Evolutionary conservation across 169 alveolate genomes (phyloP).

Genomic region (Cryptosporidium parvum): DNA sequence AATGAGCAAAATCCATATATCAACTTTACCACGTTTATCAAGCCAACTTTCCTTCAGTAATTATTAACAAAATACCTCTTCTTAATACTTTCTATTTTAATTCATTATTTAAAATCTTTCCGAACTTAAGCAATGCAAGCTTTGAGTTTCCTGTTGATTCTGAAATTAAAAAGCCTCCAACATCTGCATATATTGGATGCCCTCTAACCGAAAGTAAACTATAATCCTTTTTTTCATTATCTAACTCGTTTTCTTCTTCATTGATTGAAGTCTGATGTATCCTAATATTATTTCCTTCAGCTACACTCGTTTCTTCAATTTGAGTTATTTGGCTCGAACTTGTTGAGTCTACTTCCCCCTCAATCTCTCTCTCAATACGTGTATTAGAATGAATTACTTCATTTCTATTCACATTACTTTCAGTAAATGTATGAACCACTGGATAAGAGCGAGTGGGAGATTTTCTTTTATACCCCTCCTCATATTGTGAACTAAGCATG

Average conservation of each 20-base stretch:
- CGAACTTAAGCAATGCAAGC: conserved; percentile 7
- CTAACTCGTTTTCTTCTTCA: neutral
- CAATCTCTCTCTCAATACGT: neutral
- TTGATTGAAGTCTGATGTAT: neutral
- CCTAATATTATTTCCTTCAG: neutral
- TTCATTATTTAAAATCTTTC: neutral
- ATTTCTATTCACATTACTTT: neutral
- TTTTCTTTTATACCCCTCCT: neutral
- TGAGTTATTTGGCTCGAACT: neutral
- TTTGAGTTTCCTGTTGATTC: conserved; percentile 37
- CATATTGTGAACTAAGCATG: neutral
- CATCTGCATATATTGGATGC: conserved; percentile 55
- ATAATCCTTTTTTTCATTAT: conserved; percentile 5
- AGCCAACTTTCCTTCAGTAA: neutral
- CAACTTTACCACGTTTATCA: conserved; percentile 1
- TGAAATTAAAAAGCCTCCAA: conserved; percentile 16
- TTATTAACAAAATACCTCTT: neutral
- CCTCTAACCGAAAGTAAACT: conserved; percentile 48
- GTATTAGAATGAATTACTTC: neutral
- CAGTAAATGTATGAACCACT: neutral
- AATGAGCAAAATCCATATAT: conserved; percentile 7
- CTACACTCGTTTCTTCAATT: neutral
- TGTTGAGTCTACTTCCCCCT: neutral
- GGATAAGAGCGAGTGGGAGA: neutral
- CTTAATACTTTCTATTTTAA: neutral